These are phyloP conservation scores for Fusarium napiforme DNA, from an alignment of 2,329 filamentous ascomycete genomes.

Conservation along the genomic window DNA sequence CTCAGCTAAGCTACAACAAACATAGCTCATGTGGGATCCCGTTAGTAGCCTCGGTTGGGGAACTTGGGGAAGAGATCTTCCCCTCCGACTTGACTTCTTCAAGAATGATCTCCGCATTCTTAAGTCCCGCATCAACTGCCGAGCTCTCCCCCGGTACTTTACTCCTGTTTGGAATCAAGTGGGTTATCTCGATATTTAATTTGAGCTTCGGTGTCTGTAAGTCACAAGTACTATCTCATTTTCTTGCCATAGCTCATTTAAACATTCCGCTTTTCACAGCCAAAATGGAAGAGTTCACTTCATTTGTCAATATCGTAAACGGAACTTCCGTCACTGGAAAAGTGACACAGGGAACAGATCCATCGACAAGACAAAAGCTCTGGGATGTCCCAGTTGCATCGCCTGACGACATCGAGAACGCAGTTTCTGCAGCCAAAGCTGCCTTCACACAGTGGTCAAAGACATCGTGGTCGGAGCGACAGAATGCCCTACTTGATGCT, in stretches of 20 bases:
- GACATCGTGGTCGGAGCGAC: not conserved
- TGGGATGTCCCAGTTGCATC: constrained; percentile 15
- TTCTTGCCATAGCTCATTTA: accelerated
- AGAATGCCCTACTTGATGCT: not conserved
- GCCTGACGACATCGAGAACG: not conserved
- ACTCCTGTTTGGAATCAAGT: not conserved
- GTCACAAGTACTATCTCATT: not conserved
- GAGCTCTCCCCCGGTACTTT: not conserved
- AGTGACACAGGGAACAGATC: not conserved
- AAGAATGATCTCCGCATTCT: not conserved
- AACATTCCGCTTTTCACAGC: accelerated
- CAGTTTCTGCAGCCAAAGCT: not conserved
- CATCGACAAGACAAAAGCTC: not conserved
- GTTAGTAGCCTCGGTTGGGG: not conserved
- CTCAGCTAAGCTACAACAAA: not conserved
- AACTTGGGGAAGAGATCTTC: not conserved
- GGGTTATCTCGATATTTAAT: not conserved
- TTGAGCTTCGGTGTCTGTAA: accelerated
- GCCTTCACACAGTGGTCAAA: constrained; percentile 1
- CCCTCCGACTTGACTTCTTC: not conserved
- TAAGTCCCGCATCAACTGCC: not conserved
- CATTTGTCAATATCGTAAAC: not conserved
- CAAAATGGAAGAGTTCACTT: not conserved
- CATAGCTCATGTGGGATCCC: not conserved
- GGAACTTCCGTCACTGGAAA: not conserved